These are phyloP conservation scores for Cryptococcus sp. DNA, from an alignment of 1,284 basidiomycete species.

Conservation along the genomic window DNA sequence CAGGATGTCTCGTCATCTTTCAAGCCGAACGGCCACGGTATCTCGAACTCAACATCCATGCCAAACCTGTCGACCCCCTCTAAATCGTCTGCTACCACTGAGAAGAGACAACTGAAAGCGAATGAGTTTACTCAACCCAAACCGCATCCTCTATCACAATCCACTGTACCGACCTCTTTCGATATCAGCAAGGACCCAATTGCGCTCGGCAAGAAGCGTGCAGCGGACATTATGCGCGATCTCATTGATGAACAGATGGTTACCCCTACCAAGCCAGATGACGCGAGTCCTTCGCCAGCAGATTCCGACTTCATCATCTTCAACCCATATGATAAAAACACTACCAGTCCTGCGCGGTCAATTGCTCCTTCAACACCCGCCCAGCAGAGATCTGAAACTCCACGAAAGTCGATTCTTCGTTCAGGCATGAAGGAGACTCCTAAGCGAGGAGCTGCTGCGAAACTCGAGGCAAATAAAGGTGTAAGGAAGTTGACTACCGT, in stretches of 20 bases:
- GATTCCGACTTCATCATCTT: slow-evolving; percentile 24
- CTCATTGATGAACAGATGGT: slow-evolving; percentile 33
- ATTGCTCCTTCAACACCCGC: slow-evolving; percentile 4
- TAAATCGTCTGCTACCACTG: background rate
- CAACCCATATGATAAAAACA: slow-evolving; percentile 35
- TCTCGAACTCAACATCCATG: slow-evolving; percentile 1
- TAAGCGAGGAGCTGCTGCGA: slow-evolving; percentile 37
- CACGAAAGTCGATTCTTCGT: slow-evolving; percentile 14
- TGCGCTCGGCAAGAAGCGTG: slow-evolving; percentile 27
- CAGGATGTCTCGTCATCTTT: slow-evolving; percentile 2
- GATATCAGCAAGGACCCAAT: slow-evolving; percentile 12
- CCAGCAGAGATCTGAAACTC: slow-evolving; percentile 7
- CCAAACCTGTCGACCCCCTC: slow-evolving; percentile 1
- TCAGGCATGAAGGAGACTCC: slow-evolving; percentile 16
- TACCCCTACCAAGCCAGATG: slow-evolving; percentile 8
- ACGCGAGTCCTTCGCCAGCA: background rate
- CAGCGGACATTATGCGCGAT: slow-evolving; percentile 35
- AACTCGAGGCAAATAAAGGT: slow-evolving; percentile 25
- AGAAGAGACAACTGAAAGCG: background rate
- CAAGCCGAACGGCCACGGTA: background rate
- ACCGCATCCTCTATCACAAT: slow-evolving; percentile 8
- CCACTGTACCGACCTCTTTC: slow-evolving; percentile 5
- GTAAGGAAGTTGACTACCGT: slow-evolving; percentile 11
- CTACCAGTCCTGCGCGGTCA: slow-evolving; percentile 2
- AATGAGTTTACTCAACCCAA: background rate